Percentiles rank a stretch among this genome's conserved stretches.
These are phyloP conservation scores for Lactifluus volemus DNA, from an alignment of 768 basidiomycete species.

Conservation along the genomic window DNA sequence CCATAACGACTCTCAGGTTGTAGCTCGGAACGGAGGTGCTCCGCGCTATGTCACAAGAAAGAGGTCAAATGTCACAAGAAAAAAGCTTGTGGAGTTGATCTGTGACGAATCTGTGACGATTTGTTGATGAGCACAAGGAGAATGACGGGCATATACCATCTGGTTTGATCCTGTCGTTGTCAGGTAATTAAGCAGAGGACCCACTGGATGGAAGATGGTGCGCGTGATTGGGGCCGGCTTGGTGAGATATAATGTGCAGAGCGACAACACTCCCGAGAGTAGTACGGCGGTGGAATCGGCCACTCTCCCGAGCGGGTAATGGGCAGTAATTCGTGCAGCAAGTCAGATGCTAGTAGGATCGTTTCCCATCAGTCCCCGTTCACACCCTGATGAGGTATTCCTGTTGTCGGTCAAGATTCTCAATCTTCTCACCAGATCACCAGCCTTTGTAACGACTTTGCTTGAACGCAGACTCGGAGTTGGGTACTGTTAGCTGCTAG, in stretches of 20 bases:
- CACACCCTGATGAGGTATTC: slow-evolving; percentile 63
- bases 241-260: slow-evolving; percentile 95
- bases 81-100: not conserved
- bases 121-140: slow-evolving; percentile 91
- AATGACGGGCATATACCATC: slow-evolving; percentile 90
- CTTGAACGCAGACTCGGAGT: slow-evolving; percentile 74
- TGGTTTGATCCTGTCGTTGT: slow-evolving; percentile 77
- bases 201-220: slow-evolving; percentile 68
- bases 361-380: too few species aligned
- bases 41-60: slow-evolving; percentile 59
- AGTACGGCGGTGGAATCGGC: too few species aligned
- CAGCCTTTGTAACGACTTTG: slow-evolving; percentile 65
- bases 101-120: slow-evolving; percentile 78
- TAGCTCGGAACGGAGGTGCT: slow-evolving; percentile 87
- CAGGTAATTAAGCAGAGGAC: slow-evolving; percentile 74
- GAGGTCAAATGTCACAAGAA: not conserved
- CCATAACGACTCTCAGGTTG: slow-evolving; percentile 86
- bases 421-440: slow-evolving; percentile 52
- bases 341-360: too few species aligned
- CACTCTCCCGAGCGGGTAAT: too few species aligned
- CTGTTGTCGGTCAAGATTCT: slow-evolving; percentile 76
- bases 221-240: slow-evolving; percentile 66
- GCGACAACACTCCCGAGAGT: too few species aligned
- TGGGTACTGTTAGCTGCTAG: slow-evolving; percentile 65
- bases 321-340: too few species aligned